Conservation (phyloP, 1,139 yeast genomes). For the Lodderomyces metapsilosis region DNA sequence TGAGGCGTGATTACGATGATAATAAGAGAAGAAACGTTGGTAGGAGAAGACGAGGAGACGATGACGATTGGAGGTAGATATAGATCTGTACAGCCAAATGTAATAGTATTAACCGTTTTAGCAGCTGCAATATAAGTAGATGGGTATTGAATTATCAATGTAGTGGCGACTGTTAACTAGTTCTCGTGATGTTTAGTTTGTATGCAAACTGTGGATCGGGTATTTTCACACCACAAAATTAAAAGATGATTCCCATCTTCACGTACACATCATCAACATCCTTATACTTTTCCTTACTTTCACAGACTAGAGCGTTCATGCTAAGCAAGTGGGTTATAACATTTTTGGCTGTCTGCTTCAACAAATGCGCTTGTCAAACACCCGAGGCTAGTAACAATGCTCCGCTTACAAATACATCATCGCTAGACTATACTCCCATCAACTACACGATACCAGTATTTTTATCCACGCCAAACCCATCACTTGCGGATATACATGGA, state of each 20-base stretch:
- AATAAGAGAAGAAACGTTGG: slow-evolving; percentile 43
- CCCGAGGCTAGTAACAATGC: background rate
- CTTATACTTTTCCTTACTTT: too few relatives aligned
- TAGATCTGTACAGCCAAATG: background rate
- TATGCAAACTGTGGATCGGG: too few relatives aligned
- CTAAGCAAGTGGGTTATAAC: background rate
- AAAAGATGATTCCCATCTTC: too few relatives aligned
- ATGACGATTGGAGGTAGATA: slow-evolving; percentile 29
- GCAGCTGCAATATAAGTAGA: too few relatives aligned
- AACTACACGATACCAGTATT: background rate
- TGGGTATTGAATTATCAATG: too few relatives aligned
- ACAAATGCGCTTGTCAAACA: background rate
- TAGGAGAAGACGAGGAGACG: slow-evolving; percentile 56
- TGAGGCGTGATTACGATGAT: slow-evolving; percentile 54
- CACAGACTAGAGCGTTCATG: too few relatives aligned
- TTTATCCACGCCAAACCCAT: background rate
- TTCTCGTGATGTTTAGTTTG: too few relatives aligned
- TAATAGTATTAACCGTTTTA: background rate
- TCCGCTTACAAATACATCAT: background rate
- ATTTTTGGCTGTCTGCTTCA: background rate
- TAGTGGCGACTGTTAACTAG: too few relatives aligned
- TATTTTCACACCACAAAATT: too few relatives aligned
- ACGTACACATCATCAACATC: too few relatives aligned
- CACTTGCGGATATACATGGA: background rate
- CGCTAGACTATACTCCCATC: background rate